Conservation (phyloP, 345 rosid genomes). For the Passiflora organensis region DNA sequence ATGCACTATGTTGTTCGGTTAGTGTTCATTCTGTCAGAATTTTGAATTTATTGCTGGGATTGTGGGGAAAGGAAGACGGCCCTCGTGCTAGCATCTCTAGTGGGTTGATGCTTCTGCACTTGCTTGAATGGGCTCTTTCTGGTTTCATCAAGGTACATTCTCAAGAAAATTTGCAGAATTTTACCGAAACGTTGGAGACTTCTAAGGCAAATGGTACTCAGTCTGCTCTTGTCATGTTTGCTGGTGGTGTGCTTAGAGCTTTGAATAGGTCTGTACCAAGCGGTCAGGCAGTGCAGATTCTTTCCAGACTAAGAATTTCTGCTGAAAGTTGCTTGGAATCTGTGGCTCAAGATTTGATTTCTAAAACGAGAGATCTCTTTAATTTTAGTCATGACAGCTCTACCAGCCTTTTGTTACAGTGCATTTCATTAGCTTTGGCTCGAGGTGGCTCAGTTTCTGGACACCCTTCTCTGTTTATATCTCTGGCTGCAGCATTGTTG, state of each 20-base stretch:
- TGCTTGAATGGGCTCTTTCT: constrained; percentile 74
- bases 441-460: constrained; percentile 62
- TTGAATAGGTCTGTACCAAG: constrained; percentile 34
- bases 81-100: constrained; percentile 39
- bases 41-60: constrained; percentile 49
- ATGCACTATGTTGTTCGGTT: constrained; percentile 58
- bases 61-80: constrained; percentile 60
- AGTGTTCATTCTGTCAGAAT: constrained; percentile 38
- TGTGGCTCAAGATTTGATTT: constrained; percentile 41
- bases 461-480: constrained; percentile 41
- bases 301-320: constrained; percentile 42
- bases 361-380: constrained; percentile 28
- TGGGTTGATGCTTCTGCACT: constrained; percentile 80
- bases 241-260: constrained; percentile 77
- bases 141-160: constrained; percentile 46
- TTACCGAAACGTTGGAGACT: constrained; percentile 37
- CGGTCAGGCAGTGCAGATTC: constrained; percentile 33
- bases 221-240: constrained; percentile 57
- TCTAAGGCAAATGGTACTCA: constrained; percentile 37
- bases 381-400: constrained; percentile 18
- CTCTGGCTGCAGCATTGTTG: constrained; percentile 65
- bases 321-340: constrained; percentile 52
- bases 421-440: constrained; percentile 68
- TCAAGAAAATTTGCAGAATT: constrained; percentile 37
- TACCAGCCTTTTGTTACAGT: constrained; percentile 46